Base-by-base conservation (phyloP, 352 stramenopile genomes). In the Blastocystis sp. region DNA sequence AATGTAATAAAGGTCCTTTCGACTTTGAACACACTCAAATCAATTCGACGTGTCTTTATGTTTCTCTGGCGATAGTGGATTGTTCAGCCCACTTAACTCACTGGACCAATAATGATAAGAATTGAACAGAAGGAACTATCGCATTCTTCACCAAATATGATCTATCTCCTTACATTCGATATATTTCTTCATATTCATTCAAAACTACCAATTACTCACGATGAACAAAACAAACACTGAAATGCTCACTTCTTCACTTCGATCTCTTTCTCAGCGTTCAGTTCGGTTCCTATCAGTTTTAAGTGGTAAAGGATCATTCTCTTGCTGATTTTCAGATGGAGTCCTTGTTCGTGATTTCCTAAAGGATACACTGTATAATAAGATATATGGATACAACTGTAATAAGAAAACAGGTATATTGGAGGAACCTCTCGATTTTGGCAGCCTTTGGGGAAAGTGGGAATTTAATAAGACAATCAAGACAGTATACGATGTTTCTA, bases 311-410 rank as follows among this genome's bases (percentile, higher is more conserved):
- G 22, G 22, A 19, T 7, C 2, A 1, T 19, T 30, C 15, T 33
- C 19, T 79, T 5, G 17, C 0, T 79, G 68, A 79, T 79, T 59
- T 42, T 3, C 33, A 79, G 68, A 60, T 37, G 68, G 33, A 3
- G 68, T 79, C 1, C 68, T 79, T 24, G 44, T 48, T 60, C 68
- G 68, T 35, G 68, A 79, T 79, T 79, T 79, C 27, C 57, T 79
- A 35, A 79, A 79, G 68, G 68, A 79, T 59, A 33, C 35, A 27
- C 44, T 79, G 3, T 79, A 79, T 24, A 79, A 79, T n/a, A 79
- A 79, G 4, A 48, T n/a, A 33, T 1, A 58, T 35, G 68, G 68
- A 58, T 79, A 79, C 44, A 79, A 79, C 27, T 30, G 68, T 4
- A 59, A 53, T 13, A 79, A 79, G 40, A 79, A 79, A 59, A 33